Base-by-base conservation (phyloP, 768 basidiomycete genomes). In the Pleurotus tuoliensis region DNA sequence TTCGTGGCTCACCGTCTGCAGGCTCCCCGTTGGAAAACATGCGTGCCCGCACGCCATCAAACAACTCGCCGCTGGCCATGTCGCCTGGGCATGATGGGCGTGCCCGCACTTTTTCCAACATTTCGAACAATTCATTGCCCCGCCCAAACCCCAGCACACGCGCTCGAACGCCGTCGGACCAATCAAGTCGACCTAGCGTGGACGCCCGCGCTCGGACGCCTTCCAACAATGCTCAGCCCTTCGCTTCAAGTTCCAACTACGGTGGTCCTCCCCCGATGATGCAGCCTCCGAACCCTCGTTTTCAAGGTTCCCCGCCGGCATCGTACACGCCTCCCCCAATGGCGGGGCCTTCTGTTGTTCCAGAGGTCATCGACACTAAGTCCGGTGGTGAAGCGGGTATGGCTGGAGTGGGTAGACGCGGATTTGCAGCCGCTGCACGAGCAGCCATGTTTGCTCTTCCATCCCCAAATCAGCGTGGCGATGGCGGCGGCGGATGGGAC, bases 401-500 rank as follows among this genome's bases (percentile, higher is more conserved):
- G 93, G 93, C 93, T 0, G 93, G 93, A 7, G 92, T 95, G 5
- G 93, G 93, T 6, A 75, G 93, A 58, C 75, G 92, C 61, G 93
- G 90, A 6, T 61, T 61, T 53, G 81, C 80, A 0, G 84, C 86
- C 11, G 84, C 79, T 8, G 79, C 83, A 39, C 78, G 76, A 25
- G 80, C 81, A 0, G 83, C 83, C 6, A 73, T 84, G 76, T 71
- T 78, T 58, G 56, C 73, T 34, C 15, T 67, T 4, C 54, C 58
- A 30, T 9, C 48, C n/a, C 30, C 56, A 49, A 18, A 38, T 6
- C 37, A 18, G 15, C 41, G 41, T 41, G 51, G 60, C 46, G 57
- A 37, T 56, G 53, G 7, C 22, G 52, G 48, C 49, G 30, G 18
- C 55, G 51, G 39, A 51, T 49, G 54, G 61, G 47, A 40, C 11